phyloP scores from a whole-genome alignment of 164 flowering plant species.

The Chloranthus sessilifolius region DNA sequence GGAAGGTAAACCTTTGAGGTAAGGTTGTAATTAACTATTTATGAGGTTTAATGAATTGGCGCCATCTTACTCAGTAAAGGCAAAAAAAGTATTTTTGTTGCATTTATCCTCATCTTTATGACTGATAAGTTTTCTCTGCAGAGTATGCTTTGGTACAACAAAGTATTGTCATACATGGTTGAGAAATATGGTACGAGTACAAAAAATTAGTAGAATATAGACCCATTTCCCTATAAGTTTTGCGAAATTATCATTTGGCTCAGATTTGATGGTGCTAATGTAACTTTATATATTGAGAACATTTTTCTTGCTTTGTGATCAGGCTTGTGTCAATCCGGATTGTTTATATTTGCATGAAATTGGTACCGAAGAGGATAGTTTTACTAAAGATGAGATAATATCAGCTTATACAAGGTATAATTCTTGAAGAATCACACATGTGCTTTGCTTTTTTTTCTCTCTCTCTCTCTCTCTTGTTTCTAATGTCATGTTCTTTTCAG shows the following conservation, averaged over 20 bases:
- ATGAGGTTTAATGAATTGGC: not conserved
- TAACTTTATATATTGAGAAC: no score
- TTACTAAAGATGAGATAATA: conserved; percentile 87
- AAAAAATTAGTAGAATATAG: no score
- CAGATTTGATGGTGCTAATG: no score
- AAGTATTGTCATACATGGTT: conserved; percentile 99
- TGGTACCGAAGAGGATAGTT: conserved; percentile 94
- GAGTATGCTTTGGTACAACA: conserved; percentile 99
- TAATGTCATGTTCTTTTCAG: no score
- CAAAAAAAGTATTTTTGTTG: no score
- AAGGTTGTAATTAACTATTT: conserved; percentile 8
- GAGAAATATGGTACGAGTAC: conserved; percentile 82
- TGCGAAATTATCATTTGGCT: no score
- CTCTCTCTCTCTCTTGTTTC: no score
- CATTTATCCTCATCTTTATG: not conserved
- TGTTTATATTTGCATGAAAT: conserved; percentile 96
- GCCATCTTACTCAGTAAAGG: no score
- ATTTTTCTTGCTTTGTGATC: no score
- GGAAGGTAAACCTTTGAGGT: conserved; percentile 88
- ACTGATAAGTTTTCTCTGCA: conserved; percentile 26
- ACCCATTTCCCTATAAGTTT: no score
- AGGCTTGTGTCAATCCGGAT: conserved; percentile 78
- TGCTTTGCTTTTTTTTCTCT: no score
- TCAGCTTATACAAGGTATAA: conserved; percentile 83
- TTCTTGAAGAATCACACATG: no score